A percentile compares a stretch with the other conserved stretches of the same genome.
Conservation (phyloP, 768 basidiomycete genomes). For the Podaxis mareebaensis region DNA sequence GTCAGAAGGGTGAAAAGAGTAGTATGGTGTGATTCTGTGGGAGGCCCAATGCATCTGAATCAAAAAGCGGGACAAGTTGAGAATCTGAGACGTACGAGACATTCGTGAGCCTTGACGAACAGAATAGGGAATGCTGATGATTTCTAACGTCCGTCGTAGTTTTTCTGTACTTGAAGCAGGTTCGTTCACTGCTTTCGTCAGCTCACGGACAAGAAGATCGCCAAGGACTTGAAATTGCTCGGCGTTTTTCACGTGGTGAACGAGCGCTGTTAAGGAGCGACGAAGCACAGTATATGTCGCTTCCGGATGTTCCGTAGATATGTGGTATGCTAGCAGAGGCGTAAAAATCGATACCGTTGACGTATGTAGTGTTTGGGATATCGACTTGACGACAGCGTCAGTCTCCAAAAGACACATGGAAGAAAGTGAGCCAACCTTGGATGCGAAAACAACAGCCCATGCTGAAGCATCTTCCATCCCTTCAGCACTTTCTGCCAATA, state of each 20-base stretch:
- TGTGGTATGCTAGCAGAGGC: constrained; percentile 57
- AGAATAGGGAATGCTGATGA: constrained; percentile 55
- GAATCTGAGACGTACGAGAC: constrained; percentile 43
- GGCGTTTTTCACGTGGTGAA: constrained; percentile 77
- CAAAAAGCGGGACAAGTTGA: background rate
- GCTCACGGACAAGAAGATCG: constrained; percentile 49
- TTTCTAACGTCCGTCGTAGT: constrained; percentile 53
- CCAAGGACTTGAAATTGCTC: constrained; percentile 62
- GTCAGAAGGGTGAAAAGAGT: constrained; percentile 32
- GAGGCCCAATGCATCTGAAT: background rate
- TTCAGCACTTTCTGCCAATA: constrained; percentile 53
- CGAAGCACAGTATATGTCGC: constrained; percentile 59
- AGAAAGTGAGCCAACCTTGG: constrained; percentile 53
- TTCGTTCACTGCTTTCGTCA: constrained; percentile 24
- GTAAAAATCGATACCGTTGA: constrained; percentile 62
- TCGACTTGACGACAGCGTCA: constrained; percentile 49
- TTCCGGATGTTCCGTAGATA: constrained; percentile 40
- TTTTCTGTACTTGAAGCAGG: constrained; percentile 29
- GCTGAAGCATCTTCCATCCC: constrained; percentile 65
- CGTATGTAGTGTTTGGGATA: constrained; percentile 81
- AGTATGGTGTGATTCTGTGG: constrained; percentile 36
- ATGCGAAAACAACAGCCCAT: constrained; percentile 76
- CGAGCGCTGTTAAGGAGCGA: constrained; percentile 74
- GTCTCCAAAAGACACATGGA: constrained; percentile 8
- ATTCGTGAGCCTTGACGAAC: constrained; percentile 75